A percentile compares a stretch with the other conserved stretches of the same genome.
Evolutionary conservation across 768 basidiomycete species (phyloP).

Genomic region (Fistulinella prunicolor): DNA sequence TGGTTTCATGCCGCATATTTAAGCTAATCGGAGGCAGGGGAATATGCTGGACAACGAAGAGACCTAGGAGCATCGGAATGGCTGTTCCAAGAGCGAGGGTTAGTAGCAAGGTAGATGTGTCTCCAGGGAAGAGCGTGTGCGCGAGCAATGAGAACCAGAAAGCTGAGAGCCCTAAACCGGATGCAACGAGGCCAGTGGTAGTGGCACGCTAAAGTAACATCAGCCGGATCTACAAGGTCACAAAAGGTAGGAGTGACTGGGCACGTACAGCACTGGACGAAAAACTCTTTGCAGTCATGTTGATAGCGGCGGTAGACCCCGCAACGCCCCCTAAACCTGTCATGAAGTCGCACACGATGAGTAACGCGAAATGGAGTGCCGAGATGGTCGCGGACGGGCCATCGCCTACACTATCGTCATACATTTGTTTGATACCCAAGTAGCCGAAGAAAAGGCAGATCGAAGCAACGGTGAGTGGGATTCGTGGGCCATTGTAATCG

Average conservation of each 20-base stretch:
- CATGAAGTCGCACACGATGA: slow-evolving; percentile 63
- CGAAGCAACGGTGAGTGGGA: slow-evolving; percentile 59
- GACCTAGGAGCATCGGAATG: slow-evolving; percentile 75
- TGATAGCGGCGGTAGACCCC: slow-evolving; percentile 68
- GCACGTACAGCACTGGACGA: slow-evolving; percentile 61
- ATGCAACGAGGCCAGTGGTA: slow-evolving; percentile 73
- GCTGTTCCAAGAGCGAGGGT: slow-evolving; percentile 77
- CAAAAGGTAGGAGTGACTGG: neutral
- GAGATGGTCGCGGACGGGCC: slow-evolving; percentile 34
- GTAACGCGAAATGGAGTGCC: slow-evolving; percentile 41
- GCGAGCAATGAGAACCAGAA: slow-evolving; percentile 85
- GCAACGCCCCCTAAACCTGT: slow-evolving; percentile 78
- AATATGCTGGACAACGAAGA: slow-evolving; percentile 68
- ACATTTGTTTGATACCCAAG: slow-evolving; percentile 66
- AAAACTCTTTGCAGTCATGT: slow-evolving; percentile 84
- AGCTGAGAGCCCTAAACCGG: slow-evolving; percentile 88
- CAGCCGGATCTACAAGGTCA: neutral
- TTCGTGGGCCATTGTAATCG: slow-evolving; percentile 69
- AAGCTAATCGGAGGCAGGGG: slow-evolving; percentile 46
- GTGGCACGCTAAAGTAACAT: slow-evolving; percentile 56
- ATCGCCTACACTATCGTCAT: slow-evolving; percentile 48
- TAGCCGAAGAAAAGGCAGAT: slow-evolving; percentile 69
- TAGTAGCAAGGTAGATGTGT: slow-evolving; percentile 74
- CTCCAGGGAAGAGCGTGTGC: slow-evolving; percentile 66
- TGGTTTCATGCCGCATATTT: neutral